These are phyloP conservation scores for Leucaena leucocephala DNA, from an alignment of 306 rosid species.

Conservation along the genomic window DNA sequence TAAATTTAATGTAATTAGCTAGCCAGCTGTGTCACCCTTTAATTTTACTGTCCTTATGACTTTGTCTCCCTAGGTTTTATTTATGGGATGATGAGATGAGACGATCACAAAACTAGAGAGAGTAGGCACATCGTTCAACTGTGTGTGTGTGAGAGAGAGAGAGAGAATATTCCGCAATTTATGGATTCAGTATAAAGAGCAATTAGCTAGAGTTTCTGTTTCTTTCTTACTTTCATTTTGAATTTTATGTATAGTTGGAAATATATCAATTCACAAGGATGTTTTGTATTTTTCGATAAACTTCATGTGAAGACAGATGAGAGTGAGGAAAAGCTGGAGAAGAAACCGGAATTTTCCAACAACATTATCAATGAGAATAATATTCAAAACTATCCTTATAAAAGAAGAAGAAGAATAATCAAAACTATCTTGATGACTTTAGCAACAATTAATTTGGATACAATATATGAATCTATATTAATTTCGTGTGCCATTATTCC, in stretches of 20 bases:
- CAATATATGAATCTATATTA: background rate
- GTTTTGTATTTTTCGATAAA: background rate
- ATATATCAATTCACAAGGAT: background rate
- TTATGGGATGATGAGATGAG: background rate
- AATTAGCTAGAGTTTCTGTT: background rate
- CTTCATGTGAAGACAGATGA: background rate
- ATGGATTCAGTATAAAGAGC: background rate
- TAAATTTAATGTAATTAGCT: background rate
- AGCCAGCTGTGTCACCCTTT: background rate
- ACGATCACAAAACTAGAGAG: background rate
- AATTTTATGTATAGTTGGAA: background rate
- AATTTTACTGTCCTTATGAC: constrained; percentile 2
- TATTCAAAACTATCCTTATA: background rate
- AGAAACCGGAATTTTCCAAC: background rate
- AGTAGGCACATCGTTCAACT: no score
- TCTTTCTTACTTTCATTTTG: background rate
- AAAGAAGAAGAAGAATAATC: no score
- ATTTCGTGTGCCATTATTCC: no score
- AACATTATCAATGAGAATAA: background rate
- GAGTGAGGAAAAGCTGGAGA: background rate
- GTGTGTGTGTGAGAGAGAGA: no score
- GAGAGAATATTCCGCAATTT: background rate
- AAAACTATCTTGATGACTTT: background rate
- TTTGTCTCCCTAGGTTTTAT: background rate
- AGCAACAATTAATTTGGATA: background rate